A percentile compares a stretch with the other conserved stretches of the same genome.
Evolutionary conservation across 176 grass and related monocot genomes (phyloP).

Genomic region (Juncus inflexus): DNA sequence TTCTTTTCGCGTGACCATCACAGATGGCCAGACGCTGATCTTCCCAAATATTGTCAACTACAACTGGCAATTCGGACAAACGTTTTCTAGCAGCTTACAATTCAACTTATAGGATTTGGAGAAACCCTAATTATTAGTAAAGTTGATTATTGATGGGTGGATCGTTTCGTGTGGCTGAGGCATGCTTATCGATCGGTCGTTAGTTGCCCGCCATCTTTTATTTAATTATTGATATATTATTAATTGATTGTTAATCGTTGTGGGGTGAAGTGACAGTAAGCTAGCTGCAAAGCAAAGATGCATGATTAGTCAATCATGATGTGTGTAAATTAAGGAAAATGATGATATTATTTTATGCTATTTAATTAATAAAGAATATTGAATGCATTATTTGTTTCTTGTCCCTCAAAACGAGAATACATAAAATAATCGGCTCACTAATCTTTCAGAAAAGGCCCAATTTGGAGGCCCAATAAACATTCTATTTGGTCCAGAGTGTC

Average conservation of each 20-base stretch:
- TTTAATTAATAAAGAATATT: neutral
- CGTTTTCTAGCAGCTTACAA: conserved; percentile 22
- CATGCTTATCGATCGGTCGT: conserved; percentile 9
- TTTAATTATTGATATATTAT: conserved; percentile 5
- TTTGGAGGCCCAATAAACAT: no score
- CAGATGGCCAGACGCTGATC: conserved; percentile 6
- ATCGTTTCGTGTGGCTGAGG: conserved; percentile 19
- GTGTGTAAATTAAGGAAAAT: conserved; percentile 13
- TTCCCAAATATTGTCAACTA: conserved; percentile 15
- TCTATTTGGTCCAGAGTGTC: no score
- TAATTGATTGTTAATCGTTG: conserved; percentile 16
- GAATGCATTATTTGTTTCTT: no score
- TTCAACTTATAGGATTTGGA: conserved; percentile 10
- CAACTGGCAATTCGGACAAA: conserved; percentile 22
- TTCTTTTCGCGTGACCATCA: neutral
- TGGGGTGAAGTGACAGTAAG: conserved; percentile 10
- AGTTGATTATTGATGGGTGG: conserved; percentile 4
- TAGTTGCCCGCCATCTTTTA: conserved; percentile 14
- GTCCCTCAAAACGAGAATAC: no score
- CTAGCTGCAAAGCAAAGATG: conserved; percentile 10
- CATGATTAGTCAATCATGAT: neutral
- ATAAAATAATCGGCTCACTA: no score
- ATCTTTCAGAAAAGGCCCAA: no score
- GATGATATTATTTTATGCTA: conserved; percentile 13
- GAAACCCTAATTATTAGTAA: neutral